A percentile compares a stretch with the other conserved stretches of the same genome.
Evolutionary conservation across 2,329 filamentous ascomycete species (phyloP).

Genomic region (Epichloe hybrida): DNA sequence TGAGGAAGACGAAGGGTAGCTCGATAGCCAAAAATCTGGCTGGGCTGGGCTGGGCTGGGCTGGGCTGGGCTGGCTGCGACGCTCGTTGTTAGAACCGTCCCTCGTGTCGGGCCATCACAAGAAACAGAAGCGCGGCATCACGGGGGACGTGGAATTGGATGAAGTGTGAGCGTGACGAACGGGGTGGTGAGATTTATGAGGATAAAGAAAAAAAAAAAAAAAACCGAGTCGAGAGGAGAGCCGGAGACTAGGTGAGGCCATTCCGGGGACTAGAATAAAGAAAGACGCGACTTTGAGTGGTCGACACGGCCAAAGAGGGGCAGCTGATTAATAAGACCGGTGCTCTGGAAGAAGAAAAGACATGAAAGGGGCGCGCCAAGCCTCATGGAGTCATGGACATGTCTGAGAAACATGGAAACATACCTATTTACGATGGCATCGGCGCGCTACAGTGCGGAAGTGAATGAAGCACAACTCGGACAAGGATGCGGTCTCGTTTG

Average conservation of each 20-base stretch:
- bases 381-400: too few species aligned
- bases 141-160: neutral
- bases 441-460: too few species aligned
- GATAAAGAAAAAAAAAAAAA: too few species aligned
- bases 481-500: too few species aligned
- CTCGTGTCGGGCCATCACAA: too few species aligned
- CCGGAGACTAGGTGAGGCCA: neutral
- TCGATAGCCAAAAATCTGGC: neutral
- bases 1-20: neutral
- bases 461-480: too few species aligned
- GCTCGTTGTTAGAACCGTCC: neutral
- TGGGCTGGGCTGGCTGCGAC: neutral
- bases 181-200: too few species aligned
- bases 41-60: too few species aligned
- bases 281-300: neutral
- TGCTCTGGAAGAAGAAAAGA: neutral
- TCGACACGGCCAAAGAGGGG: neutral
- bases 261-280: neutral
- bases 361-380: too few species aligned
- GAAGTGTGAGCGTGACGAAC: neutral
- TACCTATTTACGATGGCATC: too few species aligned
- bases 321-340: neutral
- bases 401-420: too few species aligned
- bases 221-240: neutral
- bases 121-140: too few species aligned